Percentiles rank a stretch among this genome's conserved stretches.
phyloP scores from a whole-genome alignment of 352 stramenopile species.

The Phytophthora agathidicida region DNA sequence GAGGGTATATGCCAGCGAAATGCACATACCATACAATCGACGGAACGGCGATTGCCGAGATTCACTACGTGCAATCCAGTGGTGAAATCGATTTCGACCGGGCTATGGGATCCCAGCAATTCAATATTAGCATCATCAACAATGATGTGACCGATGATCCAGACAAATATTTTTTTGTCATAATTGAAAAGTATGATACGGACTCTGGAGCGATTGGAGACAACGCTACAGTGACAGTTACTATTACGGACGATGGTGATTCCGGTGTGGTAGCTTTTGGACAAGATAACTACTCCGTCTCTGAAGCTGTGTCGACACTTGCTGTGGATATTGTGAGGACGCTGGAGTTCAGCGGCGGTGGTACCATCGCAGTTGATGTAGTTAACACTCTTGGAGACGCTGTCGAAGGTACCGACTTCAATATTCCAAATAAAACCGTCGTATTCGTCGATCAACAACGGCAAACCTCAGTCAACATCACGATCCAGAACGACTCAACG shows the following conservation, averaged over 20 bases:
- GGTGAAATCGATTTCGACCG: conserved; percentile 40
- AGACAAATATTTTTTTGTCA: conserved; percentile 53
- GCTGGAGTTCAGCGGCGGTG: conserved; percentile 34
- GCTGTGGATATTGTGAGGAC: conserved; percentile 30
- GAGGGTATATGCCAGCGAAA: conserved; percentile 39
- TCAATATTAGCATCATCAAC: conserved; percentile 54
- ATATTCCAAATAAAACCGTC: conserved; percentile 9
- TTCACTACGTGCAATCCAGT: conserved; percentile 30
- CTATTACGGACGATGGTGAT: conserved; percentile 58
- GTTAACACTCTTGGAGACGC: conserved; percentile 15
- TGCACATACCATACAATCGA: conserved; percentile 42
- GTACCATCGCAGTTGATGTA: conserved; percentile 20
- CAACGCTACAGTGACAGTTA: conserved; percentile 25
- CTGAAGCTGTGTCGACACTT: conserved; percentile 32
- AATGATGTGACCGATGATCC: conserved; percentile 53
- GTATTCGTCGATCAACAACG: conserved; percentile 33
- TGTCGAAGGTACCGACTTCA: conserved; percentile 41
- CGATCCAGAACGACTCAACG: conserved; percentile 49
- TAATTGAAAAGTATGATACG: conserved; percentile 25
- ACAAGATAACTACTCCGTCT: conserved; percentile 24
- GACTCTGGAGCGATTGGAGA: conserved; percentile 40
- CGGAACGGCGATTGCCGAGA: conserved; percentile 38
- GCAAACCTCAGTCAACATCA: conserved; percentile 14
- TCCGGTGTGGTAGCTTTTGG: conserved; percentile 46
- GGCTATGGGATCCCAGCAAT: conserved; percentile 17